These are phyloP conservation scores for Phytopythium montanum DNA, from an alignment of 352 stramenopile species.

Conservation along the genomic window DNA sequence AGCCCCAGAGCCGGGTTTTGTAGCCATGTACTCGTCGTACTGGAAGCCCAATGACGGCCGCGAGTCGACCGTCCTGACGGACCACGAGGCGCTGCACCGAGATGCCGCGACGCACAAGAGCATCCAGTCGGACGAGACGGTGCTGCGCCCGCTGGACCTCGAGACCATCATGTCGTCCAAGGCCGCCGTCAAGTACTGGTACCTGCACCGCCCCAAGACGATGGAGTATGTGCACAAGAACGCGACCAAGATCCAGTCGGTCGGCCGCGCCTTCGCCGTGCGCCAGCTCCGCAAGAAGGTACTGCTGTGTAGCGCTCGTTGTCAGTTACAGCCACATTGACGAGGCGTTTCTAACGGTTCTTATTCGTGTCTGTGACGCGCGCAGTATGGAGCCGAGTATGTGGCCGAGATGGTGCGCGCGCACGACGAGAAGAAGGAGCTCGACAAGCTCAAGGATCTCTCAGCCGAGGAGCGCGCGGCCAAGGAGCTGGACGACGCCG, in stretches of 20 bases:
- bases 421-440: conserved; percentile 62
- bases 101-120: conserved; percentile 72
- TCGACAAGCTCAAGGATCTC: conserved; percentile 61
- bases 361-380: too few relatives aligned
- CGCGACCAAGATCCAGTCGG: conserved; percentile 80
- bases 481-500: conserved; percentile 42
- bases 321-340: too few relatives aligned
- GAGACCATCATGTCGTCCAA: conserved; percentile 89
- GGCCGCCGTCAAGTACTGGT: conserved; percentile 88
- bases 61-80: conserved; percentile 68
- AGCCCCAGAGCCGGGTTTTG: not conserved
- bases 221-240: conserved; percentile 90
- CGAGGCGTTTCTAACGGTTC: conserved; percentile 5
- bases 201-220: conserved; percentile 84
- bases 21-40: conserved; percentile 85
- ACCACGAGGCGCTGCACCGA: conserved; percentile 82
- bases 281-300: conserved; percentile 62
- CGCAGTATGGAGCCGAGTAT: conserved; percentile 72
- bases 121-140: conserved; percentile 79
- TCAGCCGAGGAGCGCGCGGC: conserved; percentile 49
- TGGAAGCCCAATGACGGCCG: conserved; percentile 71
- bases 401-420: conserved; percentile 68
- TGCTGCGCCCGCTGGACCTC: conserved; percentile 74
- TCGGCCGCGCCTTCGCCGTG: conserved; percentile 76
- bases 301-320: too few relatives aligned